phyloP scores from a whole-genome alignment of 1,284 basidiomycete genomes.

The Lentinus polychrous region DNA sequence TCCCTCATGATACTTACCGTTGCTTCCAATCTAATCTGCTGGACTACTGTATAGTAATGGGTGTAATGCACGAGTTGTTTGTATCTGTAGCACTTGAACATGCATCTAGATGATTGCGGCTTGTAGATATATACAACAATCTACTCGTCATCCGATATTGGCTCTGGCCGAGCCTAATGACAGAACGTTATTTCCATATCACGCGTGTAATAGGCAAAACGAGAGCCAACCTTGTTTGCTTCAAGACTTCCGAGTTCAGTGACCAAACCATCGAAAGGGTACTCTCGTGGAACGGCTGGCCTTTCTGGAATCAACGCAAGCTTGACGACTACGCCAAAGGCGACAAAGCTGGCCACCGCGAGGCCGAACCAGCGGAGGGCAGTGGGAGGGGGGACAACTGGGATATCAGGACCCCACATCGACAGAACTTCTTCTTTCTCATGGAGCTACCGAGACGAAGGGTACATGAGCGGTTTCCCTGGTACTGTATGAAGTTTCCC shows the following conservation, averaged over 20 bases:
- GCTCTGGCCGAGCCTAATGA: constrained; percentile 11
- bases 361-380: constrained; percentile 61
- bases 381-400: constrained; percentile 45
- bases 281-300: constrained; percentile 60
- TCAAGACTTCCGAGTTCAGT: constrained; percentile 69
- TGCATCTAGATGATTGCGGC: background rate
- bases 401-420: constrained; percentile 85
- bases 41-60: no score
- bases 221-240: constrained; percentile 59
- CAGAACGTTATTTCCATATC: constrained; percentile 1
- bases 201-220: background rate
- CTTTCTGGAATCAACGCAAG: constrained; percentile 46
- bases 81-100: background rate
- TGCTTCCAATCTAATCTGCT: no score
- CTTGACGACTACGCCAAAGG: constrained; percentile 51
- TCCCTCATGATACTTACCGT: no score
- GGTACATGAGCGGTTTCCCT: background rate
- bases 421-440: constrained; percentile 79
- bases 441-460: constrained; percentile 51
- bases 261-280: constrained; percentile 66
- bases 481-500: constrained; percentile 1
- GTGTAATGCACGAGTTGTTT: no score
- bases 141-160: constrained; percentile 14
- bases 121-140: background rate
- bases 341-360: constrained; percentile 53